Evolutionary conservation across 495 filamentous ascomycete genomes (phyloP).

Genomic region (Articulospora tetracladia): DNA sequence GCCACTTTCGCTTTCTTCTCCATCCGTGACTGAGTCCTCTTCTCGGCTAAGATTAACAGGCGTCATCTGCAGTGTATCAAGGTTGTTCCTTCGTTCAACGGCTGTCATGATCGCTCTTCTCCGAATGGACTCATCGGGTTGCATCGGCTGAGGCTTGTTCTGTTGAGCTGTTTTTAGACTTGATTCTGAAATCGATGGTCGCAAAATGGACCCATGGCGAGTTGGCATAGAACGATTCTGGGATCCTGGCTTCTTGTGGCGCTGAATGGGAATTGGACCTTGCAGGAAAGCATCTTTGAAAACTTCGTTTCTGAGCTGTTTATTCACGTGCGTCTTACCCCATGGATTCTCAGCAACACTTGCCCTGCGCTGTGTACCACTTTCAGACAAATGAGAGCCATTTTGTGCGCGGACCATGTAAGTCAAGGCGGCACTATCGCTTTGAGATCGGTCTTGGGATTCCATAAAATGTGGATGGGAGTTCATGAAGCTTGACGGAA

Average conservation of each 20-base stretch:
- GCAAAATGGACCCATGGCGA: slow-evolving; percentile 20
- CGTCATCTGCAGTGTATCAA: neutral
- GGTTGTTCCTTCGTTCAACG: slow-evolving; percentile 11
- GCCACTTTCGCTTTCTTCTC: slow-evolving; percentile 27
- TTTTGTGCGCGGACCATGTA: neutral
- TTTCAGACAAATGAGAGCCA: slow-evolving; percentile 33
- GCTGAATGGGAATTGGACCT: slow-evolving; percentile 61
- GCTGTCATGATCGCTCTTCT: slow-evolving; percentile 24
- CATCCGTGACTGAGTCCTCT: neutral
- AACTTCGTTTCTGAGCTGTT: slow-evolving; percentile 82
- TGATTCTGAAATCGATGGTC: slow-evolving; percentile 23
- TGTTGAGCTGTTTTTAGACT: slow-evolving; percentile 22
- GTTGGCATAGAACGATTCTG: slow-evolving; percentile 56
- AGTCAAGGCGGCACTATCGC: slow-evolving; percentile 9
- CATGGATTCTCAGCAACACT: slow-evolving; percentile 38
- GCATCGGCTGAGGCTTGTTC: slow-evolving; percentile 6
- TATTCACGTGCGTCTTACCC: slow-evolving; percentile 95
- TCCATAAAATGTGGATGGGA: slow-evolving; percentile 24
- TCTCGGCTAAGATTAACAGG: neutral
- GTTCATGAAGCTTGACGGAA: slow-evolving; percentile 73
- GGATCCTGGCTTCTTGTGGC: slow-evolving; percentile 55
- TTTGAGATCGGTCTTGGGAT: slow-evolving; percentile 14
- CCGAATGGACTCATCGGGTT: slow-evolving; percentile 21
- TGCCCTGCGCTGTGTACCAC: slow-evolving; percentile 38
- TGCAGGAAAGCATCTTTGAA: slow-evolving; percentile 91